These are phyloP conservation scores for Geotrichum carabidarum DNA, from an alignment of 1,139 yeast genomes.

Conservation along the genomic window DNA sequence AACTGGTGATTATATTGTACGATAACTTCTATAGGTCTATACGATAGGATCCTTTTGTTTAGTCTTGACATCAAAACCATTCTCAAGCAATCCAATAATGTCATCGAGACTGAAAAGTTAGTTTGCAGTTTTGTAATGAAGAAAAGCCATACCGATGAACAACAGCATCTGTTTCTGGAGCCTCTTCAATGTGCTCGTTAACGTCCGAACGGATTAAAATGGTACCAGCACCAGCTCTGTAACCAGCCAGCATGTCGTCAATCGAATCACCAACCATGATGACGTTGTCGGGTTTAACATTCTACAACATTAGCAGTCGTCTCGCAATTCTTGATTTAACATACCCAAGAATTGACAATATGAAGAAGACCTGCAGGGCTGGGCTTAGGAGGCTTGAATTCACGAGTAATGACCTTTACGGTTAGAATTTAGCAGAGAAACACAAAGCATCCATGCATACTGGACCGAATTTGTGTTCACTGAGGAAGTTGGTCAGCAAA, in stretches of 20 bases:
- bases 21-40: conserved; percentile 30
- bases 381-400: conserved; percentile 61
- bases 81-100: conserved; percentile 39
- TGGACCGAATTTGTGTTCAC: conserved; percentile 45
- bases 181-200: conserved; percentile 40
- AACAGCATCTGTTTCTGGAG: conserved; percentile 42
- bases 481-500: conserved; percentile 43
- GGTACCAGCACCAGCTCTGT: conserved; percentile 53
- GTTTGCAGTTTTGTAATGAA: not conserved
- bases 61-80: conserved; percentile 35
- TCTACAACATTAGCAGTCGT: conserved; percentile 1
- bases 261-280: conserved; percentile 68
- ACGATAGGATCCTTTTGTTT: conserved; percentile 16
- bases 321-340: not conserved
- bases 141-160: conserved; percentile 33
- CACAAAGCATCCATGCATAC: conserved; percentile 25
- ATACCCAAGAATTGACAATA: conserved; percentile 46
- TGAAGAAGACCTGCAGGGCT: conserved; percentile 55
- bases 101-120: conserved; percentile 37
- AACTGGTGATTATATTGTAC: conserved; percentile 55
- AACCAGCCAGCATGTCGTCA: conserved; percentile 60
- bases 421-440: not conserved
- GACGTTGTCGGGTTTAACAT: conserved; percentile 41
- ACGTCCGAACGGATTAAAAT: conserved; percentile 48
- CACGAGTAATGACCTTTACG: conserved; percentile 45